These are phyloP conservation scores for Trametes villosa DNA, from an alignment of 768 basidiomycete species.

Conservation along the genomic window DNA sequence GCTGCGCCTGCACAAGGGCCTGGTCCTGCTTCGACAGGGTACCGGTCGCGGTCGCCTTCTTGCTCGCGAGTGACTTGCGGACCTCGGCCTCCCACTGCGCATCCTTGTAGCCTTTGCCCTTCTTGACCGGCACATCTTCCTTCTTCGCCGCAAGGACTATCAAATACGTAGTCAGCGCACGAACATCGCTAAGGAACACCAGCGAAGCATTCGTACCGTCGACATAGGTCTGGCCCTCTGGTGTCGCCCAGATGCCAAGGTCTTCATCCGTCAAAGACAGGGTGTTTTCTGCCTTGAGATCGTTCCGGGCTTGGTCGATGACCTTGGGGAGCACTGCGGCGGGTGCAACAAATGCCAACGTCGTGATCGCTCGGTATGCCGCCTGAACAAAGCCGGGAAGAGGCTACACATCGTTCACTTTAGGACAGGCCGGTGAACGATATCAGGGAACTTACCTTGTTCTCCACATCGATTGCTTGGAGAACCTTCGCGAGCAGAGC, in stretches of 20 bases:
- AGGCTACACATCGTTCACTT: slow-evolving; percentile 4
- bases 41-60: slow-evolving; percentile 51
- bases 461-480: slow-evolving; percentile 47
- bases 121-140: slow-evolving; percentile 52
- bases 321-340: slow-evolving; percentile 65
- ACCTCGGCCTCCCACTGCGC: slow-evolving; percentile 96
- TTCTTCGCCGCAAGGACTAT: slow-evolving; percentile 70
- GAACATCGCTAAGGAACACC: neutral
- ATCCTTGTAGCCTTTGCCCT: slow-evolving; percentile 88
- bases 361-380: slow-evolving; percentile 73
- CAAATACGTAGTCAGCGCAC: neutral
- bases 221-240: slow-evolving; percentile 77
- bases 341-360: slow-evolving; percentile 82
- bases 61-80: slow-evolving; percentile 80
- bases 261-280: slow-evolving; percentile 72
- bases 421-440: neutral
- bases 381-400: slow-evolving; percentile 57
- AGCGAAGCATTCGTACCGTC: slow-evolving; percentile 59
- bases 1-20: slow-evolving; percentile 80
- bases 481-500: slow-evolving; percentile 53
- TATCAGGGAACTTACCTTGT: slow-evolving; percentile 46
- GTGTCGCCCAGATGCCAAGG: slow-evolving; percentile 83
- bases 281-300: slow-evolving; percentile 66
- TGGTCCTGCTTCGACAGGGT: slow-evolving; percentile 84
- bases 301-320: slow-evolving; percentile 64